Conservation (phyloP, 768 basidiomycete genomes). For the Boletus subcaerulescens region DNA sequence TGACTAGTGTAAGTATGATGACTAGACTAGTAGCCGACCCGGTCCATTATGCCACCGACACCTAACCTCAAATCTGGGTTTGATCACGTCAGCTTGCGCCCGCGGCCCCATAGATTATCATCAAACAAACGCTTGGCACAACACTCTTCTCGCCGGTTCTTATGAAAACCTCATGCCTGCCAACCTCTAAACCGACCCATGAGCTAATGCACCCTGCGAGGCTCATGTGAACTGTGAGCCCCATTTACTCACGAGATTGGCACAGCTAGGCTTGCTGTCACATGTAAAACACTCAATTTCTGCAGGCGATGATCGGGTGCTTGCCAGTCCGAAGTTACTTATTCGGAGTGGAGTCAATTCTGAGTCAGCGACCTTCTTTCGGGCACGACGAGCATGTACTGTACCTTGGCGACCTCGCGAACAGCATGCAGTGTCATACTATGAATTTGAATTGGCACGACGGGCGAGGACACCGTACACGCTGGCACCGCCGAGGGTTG, state of each 20-base stretch:
- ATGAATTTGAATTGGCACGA: constrained; percentile 21
- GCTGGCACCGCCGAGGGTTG: not conserved
- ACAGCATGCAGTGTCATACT: not conserved
- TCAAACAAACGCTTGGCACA: too few relatives aligned
- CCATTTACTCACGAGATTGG: too few relatives aligned
- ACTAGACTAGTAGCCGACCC: too few relatives aligned
- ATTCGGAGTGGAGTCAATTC: not conserved
- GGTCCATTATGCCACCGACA: constrained; percentile 2
- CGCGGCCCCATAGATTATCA: too few relatives aligned
- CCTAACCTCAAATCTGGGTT: constrained; percentile 27
- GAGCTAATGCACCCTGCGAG: not conserved
- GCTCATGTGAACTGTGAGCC: not conserved
- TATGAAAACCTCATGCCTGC: not conserved
- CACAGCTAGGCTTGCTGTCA: too few relatives aligned
- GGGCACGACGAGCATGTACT: constrained; percentile 1
- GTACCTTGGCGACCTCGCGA: not conserved
- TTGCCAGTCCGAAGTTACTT: not conserved
- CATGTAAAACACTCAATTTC: not conserved
- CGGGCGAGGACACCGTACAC: not conserved
- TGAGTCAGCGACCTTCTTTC: not conserved
- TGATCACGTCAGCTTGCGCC: constrained; percentile 5
- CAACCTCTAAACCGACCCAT: not conserved
- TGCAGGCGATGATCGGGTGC: not conserved
- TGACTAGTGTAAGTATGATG: too few relatives aligned
- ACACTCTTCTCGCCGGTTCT: too few relatives aligned